Percentiles rank a stretch among this genome's conserved stretches.
Conservation (phyloP, 139 green algal genomes). For the Chlamydomonas eustigma region DNA sequence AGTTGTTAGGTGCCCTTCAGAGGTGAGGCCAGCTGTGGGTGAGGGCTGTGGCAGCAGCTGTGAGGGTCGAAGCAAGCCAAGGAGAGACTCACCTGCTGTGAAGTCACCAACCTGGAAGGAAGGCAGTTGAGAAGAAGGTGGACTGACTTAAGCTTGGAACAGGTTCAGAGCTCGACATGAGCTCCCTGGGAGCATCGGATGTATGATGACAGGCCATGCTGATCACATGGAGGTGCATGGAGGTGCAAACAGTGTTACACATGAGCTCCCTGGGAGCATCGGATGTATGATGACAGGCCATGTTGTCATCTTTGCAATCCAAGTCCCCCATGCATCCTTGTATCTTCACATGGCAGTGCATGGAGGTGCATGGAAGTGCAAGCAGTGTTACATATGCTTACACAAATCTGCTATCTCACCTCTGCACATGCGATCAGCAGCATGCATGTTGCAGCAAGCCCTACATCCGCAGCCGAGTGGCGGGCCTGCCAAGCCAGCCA, state of each 20-base stretch:
- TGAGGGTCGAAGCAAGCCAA: not conserved
- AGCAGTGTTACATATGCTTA: not conserved
- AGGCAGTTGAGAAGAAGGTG: not conserved
- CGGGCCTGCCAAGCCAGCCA: not conserved
- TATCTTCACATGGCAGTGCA: not conserved
- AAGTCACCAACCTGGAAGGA: not conserved
- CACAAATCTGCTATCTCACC: not conserved
- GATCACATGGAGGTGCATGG: not conserved
- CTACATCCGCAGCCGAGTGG: not conserved
- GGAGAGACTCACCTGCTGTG: not conserved
- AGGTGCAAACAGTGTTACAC: too few relatives aligned
- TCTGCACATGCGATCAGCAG: not conserved
- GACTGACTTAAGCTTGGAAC: not conserved
- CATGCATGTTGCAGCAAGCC: not conserved
- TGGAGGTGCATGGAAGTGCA: not conserved
- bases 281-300: not conserved
- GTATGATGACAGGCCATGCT: not conserved
- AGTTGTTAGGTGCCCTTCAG: too few relatives aligned
- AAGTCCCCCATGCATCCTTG: not conserved
- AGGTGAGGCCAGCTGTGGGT: not conserved
- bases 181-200: not conserved
- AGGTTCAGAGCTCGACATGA: too few relatives aligned
- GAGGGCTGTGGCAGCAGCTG: not conserved
- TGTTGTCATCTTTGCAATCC: not conserved
- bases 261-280: not conserved